Evolutionary conservation across 2,329 filamentous ascomycete species (phyloP), one percentile per base, ranked within the genome.

Genomic region (Phaeosphaeriaceae sp.): DNA sequence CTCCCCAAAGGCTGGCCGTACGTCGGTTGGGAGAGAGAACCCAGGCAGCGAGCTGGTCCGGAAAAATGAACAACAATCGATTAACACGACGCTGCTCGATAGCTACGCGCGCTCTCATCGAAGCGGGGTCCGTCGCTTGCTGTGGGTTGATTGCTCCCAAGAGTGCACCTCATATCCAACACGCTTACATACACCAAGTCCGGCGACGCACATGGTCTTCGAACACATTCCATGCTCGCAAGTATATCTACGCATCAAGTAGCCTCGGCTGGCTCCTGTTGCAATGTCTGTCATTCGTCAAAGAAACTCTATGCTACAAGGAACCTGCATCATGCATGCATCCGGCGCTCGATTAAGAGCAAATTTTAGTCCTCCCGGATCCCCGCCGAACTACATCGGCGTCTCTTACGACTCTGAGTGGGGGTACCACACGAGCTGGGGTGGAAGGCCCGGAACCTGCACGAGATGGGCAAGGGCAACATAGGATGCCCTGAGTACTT

Each of bases 1-100:
- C 76, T 91, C 8, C 89, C 89, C 0, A 65, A 83, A 28, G 88
- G 86, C 7, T 91, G 89, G 89, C 88, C 88, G 1, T 78, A 77
- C 52, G 63, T 83, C 26, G 87, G 86, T 1, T 89, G 86, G 83
- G 63, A 82, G 2, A 68, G 77, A 1, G 74, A 84, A 47, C 22
- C 63, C 2, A 65, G 74, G 11, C 55, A 71, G 32, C 58, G 73
- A 46, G 58, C 63, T 17, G 67, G 48, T 5, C 56, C 63, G 11
- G 72, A 72, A 51, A 65, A 67, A n/a, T 46, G 43, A 46, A 46
- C 19, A 46, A 15, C 9, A 32, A 10, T 13, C 26, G 13, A 50
- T 22, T 11, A 6, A 9, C 11, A 23, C 19, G 19, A 19, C 15
- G 10, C 43, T 22, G 40, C 4, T 47, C 28, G 24, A 40, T 40